Base-by-base conservation (phyloP, 2,329 filamentous ascomycete species). In the Apiospora malaysiana region DNA sequence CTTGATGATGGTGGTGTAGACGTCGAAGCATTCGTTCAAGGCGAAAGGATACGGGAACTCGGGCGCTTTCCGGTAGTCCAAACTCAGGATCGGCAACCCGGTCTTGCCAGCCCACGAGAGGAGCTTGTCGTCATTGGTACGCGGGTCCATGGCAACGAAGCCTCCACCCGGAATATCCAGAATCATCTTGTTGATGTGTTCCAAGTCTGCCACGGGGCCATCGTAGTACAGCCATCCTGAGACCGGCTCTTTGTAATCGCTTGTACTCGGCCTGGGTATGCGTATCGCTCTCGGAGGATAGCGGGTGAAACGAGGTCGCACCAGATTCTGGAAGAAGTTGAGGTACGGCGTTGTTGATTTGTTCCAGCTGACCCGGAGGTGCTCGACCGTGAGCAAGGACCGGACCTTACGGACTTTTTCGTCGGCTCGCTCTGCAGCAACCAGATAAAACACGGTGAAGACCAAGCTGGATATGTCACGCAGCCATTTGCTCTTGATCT, bases 71-170 rank as follows among this genome's bases (percentile, higher is more conserved):
- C 88, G 89, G 82, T 99, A 99, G 78, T 99, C 94, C 71, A 99
- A 82, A 76, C 95, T 97, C 70, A 99, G 83, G 7, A 99, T 88
- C 0, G 96, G 95, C n/a, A 97, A 81, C 0, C 94, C 94, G 0
- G 93, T 93, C 80, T 93, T 95, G 21, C 92, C 93, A 0, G 96
- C 94, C 96, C 96, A 99, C 1, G 93, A 91, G 75, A 97, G 90
- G 23, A 99, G 85, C 81, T 97, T 97, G 81, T 99, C 96, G 78
- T 99, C 96, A 76, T 97, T 94, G 76, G 92, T 93, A 66, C 96
- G 87, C n/a, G 96, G 96, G 71, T 94, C 91, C 96, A 99, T 99
- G 23, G 96, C 95, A 16, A 99, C 95, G 75, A 97, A 99, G 0
- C 96, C 96, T 43, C 96, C 96, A 1, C 96, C 96, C 0, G 96